Evolutionary conservation across 257 asterid species (phyloP).

Genomic region (Cruciata laevipes): DNA sequence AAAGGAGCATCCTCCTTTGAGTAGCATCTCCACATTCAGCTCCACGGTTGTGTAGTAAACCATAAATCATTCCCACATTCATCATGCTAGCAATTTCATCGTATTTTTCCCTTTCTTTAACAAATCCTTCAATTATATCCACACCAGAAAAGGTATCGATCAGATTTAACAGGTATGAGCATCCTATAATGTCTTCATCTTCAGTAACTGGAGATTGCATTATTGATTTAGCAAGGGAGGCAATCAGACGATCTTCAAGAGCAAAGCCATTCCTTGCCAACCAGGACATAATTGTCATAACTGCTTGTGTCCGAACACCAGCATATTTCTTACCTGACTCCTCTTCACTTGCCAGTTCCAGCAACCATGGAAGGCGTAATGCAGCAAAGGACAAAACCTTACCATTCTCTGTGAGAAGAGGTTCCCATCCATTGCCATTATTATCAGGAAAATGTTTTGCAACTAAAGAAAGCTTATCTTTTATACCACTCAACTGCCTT

Average conservation of each 20-base stretch:
- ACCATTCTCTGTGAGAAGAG: constrained; percentile 55
- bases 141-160: constrained; percentile 73
- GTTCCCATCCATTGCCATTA: constrained; percentile 45
- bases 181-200: constrained; percentile 75
- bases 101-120: constrained; percentile 56
- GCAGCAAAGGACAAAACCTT: constrained; percentile 67
- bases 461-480: constrained; percentile 43
- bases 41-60: constrained; percentile 75
- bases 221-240: constrained; percentile 70
- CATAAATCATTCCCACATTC: constrained; percentile 86
- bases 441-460: constrained; percentile 39
- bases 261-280: constrained; percentile 65
- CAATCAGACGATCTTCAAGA: constrained; percentile 72
- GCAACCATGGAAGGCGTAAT: constrained; percentile 74
- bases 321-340: constrained; percentile 38
- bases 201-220: constrained; percentile 85
- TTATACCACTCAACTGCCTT: constrained; percentile 37
- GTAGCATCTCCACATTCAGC: constrained; percentile 62
- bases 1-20: constrained; percentile 74
- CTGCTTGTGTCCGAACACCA: constrained; percentile 58
- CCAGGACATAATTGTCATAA: constrained; percentile 72
- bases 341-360: constrained; percentile 49
- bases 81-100: constrained; percentile 72
- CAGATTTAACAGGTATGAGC: constrained; percentile 80
- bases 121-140: constrained; percentile 76